These are phyloP conservation scores for Trypanosoma melophagium DNA, from an alignment of 208 protist genomes.

Conservation along the genomic window DNA sequence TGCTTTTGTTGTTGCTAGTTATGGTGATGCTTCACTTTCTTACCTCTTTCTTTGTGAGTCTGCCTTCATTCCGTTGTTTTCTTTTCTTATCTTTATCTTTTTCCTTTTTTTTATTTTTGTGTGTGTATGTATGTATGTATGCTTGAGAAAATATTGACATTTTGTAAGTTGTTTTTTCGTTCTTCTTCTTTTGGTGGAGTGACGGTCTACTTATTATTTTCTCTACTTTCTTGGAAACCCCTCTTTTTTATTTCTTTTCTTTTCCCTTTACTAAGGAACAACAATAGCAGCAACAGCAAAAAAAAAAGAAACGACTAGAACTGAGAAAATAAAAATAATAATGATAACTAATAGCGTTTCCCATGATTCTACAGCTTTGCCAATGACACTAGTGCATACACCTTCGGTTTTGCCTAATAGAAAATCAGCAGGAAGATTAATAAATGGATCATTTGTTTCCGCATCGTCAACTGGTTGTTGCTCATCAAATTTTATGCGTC, in stretches of 20 bases:
- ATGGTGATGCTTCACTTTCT: too few relatives aligned
- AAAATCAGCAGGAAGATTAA: neutral
- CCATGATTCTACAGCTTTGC: constrained; percentile 5
- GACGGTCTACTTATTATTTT: too few relatives aligned
- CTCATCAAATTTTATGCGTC: constrained; percentile 42
- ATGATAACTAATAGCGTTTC: constrained; percentile 6
- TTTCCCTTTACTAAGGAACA: constrained; percentile 1
- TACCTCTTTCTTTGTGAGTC: too few relatives aligned
- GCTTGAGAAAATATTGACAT: neutral
- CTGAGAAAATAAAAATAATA: neutral
- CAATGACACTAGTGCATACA: constrained; percentile 13
- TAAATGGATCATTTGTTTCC: neutral
- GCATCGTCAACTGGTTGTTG: neutral
- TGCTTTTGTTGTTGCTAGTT: too few relatives aligned
- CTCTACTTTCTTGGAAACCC: too few relatives aligned
- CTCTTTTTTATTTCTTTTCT: neutral
- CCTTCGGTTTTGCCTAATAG: neutral
- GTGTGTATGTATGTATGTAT: constrained; percentile 9
- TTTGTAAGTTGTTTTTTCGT: too few relatives aligned
- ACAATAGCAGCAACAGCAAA: neutral
- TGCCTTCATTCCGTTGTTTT: too few relatives aligned
- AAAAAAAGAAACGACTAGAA: neutral
- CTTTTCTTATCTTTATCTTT: constrained; percentile 12
- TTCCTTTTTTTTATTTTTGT: constrained; percentile 24
- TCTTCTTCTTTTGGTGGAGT: too few relatives aligned